Evolutionary conservation across 163 green algal genomes (phyloP).

Genomic region (Scenedesmus sp.): DNA sequence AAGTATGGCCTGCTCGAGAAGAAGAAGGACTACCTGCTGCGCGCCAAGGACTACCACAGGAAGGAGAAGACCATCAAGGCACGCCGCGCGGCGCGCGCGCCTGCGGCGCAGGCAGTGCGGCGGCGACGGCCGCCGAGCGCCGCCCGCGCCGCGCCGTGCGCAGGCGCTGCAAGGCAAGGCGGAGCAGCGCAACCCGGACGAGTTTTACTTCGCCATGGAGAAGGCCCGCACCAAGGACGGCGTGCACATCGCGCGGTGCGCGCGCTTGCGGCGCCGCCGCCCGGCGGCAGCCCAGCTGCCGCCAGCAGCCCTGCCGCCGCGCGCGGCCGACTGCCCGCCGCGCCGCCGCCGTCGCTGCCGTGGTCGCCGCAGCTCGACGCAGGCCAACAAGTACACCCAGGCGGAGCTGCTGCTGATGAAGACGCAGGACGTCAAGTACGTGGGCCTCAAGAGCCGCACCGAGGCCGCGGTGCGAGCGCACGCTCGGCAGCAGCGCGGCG

Average conservation of each 20-base stretch:
- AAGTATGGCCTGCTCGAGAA: constrained; percentile 96
- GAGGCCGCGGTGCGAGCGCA: constrained; percentile 78
- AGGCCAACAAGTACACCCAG: constrained; percentile 94
- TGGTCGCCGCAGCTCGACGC: constrained; percentile 50
- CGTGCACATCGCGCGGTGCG: constrained; percentile 76
- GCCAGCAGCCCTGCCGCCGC: background rate
- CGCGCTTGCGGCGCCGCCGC: background rate
- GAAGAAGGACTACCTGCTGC: constrained; percentile 96
- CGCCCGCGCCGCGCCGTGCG: background rate
- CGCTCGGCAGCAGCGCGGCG: background rate
- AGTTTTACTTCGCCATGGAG: constrained; percentile 99
- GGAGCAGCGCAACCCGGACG: constrained; percentile 96
- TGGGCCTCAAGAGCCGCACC: constrained; percentile 78
- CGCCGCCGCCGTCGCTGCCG: background rate
- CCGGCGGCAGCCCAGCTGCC: background rate
- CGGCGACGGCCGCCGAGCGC: background rate
- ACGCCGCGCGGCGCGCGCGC: background rate
- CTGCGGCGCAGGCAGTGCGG: background rate
- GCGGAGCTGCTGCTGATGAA: constrained; percentile 94
- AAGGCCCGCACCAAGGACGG: constrained; percentile 82
- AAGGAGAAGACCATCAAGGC: constrained; percentile 93
- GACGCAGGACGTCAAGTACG: constrained; percentile 93
- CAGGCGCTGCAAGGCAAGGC: constrained; percentile 88
- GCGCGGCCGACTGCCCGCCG: background rate
- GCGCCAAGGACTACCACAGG: constrained; percentile 93